Conservation (phyloP, 2,329 filamentous ascomycete genomes). For the Sporothrix euskadiensis region DNA sequence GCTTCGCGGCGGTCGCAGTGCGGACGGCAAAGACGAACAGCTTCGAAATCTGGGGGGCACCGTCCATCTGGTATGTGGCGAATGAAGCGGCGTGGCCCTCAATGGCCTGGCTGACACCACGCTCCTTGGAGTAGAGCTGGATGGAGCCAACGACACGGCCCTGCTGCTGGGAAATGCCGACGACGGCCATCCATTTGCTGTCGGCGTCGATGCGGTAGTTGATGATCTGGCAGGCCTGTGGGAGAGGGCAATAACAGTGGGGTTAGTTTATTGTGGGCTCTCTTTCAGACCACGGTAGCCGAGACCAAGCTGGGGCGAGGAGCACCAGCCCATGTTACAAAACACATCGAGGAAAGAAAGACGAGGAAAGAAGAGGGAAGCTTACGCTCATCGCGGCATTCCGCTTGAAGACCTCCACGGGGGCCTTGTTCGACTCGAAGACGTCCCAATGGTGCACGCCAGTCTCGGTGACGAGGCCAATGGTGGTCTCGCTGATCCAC, state of each 20-base stretch:
- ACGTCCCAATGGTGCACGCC: slow-evolving; percentile 98
- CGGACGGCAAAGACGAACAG: slow-evolving; percentile 96
- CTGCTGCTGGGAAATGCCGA: slow-evolving; percentile 91
- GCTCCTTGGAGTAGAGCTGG: slow-evolving; percentile 95
- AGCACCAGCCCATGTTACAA: neutral
- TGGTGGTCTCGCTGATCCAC: slow-evolving; percentile 87
- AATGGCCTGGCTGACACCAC: slow-evolving; percentile 95
- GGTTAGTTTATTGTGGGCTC: neutral
- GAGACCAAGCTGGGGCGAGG: neutral
- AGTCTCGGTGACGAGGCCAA: slow-evolving; percentile 88
- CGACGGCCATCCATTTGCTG: slow-evolving; percentile 97
- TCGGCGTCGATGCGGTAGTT: slow-evolving; percentile 97
- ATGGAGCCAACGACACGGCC: slow-evolving; percentile 93
- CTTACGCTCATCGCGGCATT: slow-evolving; percentile 84
- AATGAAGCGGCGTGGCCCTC: slow-evolving; percentile 97
- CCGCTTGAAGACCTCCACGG: slow-evolving; percentile 91
- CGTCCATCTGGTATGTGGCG: slow-evolving; percentile 83
- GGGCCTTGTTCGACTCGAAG: slow-evolving; percentile 77
- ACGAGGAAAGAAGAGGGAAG: slow-evolving; percentile 23
- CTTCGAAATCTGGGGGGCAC: slow-evolving; percentile 86
- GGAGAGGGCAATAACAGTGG: neutral
- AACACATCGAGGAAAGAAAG: slow-evolving; percentile 24
- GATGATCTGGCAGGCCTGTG: slow-evolving; percentile 90
- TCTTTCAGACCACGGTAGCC: neutral
- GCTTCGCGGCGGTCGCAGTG: slow-evolving; percentile 83